Conservation (phyloP, 345 rosid genomes). For the Eucalyptus erythrocorys region DNA sequence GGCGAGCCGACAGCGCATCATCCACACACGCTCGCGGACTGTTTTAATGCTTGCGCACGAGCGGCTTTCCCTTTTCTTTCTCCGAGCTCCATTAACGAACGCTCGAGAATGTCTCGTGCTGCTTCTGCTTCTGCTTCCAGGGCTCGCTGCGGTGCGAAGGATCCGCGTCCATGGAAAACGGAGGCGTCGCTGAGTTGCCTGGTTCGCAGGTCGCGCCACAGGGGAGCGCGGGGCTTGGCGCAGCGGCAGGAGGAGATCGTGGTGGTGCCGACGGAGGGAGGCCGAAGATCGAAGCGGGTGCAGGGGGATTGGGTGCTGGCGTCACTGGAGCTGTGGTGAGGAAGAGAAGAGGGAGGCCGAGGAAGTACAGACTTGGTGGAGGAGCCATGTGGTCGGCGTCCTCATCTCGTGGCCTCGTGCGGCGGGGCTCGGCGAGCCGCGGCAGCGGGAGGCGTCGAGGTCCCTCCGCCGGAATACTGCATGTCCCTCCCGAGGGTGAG, state of each 20-base stretch:
- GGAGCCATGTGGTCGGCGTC: background rate
- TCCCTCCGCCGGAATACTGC: background rate
- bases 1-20: too few relatives aligned
- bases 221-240: background rate
- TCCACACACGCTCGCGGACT: too few relatives aligned
- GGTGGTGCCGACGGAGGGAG: background rate
- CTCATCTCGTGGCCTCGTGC: background rate
- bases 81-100: background rate
- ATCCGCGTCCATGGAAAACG: background rate
- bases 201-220: background rate
- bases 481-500: background rate
- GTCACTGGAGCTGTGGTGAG: background rate
- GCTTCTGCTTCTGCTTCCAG: background rate
- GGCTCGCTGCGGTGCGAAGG: background rate
- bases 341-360: background rate
- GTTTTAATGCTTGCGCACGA: too few relatives aligned
- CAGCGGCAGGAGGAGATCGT: background rate
- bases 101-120: background rate
- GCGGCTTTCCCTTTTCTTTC: background rate
- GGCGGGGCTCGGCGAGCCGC: background rate
- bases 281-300: background rate
- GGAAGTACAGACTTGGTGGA: background rate
- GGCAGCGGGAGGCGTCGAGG: conserved; percentile 30
- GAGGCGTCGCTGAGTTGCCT: background rate
- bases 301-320: background rate